Base-by-base conservation (phyloP, 371 early-diverging fungal genomes). In the Mortierella sp. region DNA sequence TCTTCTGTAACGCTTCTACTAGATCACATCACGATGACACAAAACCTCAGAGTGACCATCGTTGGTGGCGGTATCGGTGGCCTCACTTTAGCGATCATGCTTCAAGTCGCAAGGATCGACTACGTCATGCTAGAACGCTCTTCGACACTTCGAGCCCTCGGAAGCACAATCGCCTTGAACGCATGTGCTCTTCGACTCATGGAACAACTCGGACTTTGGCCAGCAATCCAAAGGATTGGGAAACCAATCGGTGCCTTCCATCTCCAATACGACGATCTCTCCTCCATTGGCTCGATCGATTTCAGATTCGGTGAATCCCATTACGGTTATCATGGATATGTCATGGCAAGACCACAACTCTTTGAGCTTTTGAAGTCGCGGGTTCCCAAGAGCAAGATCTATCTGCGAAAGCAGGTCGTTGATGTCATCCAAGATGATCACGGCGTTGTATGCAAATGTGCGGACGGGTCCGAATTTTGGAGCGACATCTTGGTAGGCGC, bases 1-100 rank as follows among this genome's bases (percentile, higher is more conserved):
- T 36, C 36, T 36, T 6, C 6, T 36, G 36, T 36, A 36, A 5
- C 36, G 0, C 36, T 2, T 36, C 36, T 36, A 36, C 36, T 6
- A 36, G 6, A 6, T 36, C 36, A 36, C 36, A 36, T 5, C 36
- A 3, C 6, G 40, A 72, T 61, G 72, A 16, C 43, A 19, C 47
- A 50, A 10, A 43, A 53, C 8, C 24, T 77, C 22, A 68, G 48
- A 15, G 61, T 72, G 5, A 71, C 36, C 36, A 73, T 78, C 33
- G 74, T 63, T 1, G 74, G 74, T 9, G 79, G 79, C 1, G 79
- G 79, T n/a, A 78, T 78, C 5, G 74, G 79, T 5, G 79, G 74
- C 5, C 79, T 78, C 45, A 61, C 70, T 0, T 24, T 78, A 24
- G 73, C 74, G 55, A 78, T 78, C 40, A 78, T 78, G 69, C 67